phyloP scores from a whole-genome alignment of 306 rosid species.

The Lablab purpureus region DNA sequence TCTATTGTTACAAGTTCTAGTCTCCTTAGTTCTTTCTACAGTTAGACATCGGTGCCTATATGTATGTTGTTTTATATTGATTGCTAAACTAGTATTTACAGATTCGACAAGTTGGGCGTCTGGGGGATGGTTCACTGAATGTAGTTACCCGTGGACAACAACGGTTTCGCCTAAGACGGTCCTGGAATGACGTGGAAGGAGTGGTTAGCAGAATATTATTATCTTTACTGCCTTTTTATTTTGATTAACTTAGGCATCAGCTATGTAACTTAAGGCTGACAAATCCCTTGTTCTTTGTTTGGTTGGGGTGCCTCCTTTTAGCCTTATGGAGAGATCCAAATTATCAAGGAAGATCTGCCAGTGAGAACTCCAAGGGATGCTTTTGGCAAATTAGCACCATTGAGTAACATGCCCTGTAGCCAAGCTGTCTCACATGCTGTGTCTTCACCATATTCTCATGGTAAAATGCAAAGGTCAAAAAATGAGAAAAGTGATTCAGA shows the following conservation, averaged over 20 bases:
- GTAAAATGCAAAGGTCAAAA: constrained; percentile 50
- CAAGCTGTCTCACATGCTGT: constrained; percentile 19
- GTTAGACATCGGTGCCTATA: constrained; percentile 32
- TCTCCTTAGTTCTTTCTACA: constrained; percentile 14
- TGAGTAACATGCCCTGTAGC: constrained; percentile 33
- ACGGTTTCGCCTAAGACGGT: constrained; percentile 75
- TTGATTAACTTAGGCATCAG: constrained; percentile 30
- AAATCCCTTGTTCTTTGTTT: constrained; percentile 40
- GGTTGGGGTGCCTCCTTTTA: constrained; percentile 45
- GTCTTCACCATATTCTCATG: constrained; percentile 51
- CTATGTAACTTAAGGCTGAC: constrained; percentile 44
- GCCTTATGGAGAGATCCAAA: constrained; percentile 94
- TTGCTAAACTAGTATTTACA: constrained; percentile 50
- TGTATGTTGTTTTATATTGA: constrained; percentile 37
- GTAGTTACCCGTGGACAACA: constrained; percentile 94
- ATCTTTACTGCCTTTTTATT: constrained; percentile 32
- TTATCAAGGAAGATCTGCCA: constrained; percentile 89
- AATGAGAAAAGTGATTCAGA: constrained; percentile 61
- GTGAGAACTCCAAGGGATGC: constrained; percentile 78
- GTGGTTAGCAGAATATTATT: constrained; percentile 64
- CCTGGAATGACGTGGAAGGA: constrained; percentile 86
- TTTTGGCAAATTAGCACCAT: constrained; percentile 63
- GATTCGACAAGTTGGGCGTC: constrained; percentile 83
- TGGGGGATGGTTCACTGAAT: constrained; percentile 86
- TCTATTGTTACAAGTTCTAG: constrained; percentile 28